Evolutionary conservation across 2,329 filamentous ascomycete species (phyloP).

Genomic region (Arthrobotrys sphaeroides): DNA sequence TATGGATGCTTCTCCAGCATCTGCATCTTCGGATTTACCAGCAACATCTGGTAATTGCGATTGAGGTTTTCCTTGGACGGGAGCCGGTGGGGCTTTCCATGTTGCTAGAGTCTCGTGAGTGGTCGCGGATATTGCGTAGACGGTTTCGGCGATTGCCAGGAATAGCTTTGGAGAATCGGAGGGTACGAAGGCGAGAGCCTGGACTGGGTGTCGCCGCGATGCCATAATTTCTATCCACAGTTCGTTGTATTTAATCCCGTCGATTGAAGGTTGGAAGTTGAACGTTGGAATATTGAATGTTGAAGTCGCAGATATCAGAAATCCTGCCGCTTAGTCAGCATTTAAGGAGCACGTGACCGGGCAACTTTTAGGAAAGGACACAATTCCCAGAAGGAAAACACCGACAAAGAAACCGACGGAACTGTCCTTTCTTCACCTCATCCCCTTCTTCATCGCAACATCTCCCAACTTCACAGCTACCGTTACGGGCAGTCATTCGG

Average conservation of each 20-base stretch:
- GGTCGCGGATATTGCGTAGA: conserved; percentile 26
- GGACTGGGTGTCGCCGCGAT: conserved; percentile 35
- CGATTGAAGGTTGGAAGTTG: neutral
- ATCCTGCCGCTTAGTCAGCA: conserved; percentile 35
- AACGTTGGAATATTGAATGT: neutral
- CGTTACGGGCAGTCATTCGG: neutral
- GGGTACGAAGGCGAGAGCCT: conserved; percentile 22
- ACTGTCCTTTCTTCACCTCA: conserved; percentile 6
- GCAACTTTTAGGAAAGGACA: conserved; percentile 48
- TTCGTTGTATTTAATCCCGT: no score
- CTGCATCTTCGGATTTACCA: neutral
- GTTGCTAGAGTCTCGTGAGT: conserved; percentile 28
- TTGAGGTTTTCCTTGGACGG: conserved; percentile 26
- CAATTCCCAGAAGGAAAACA: conserved; percentile 40
- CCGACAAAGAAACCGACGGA: conserved; percentile 19
- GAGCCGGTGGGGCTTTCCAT: conserved; percentile 41
- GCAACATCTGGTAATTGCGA: neutral
- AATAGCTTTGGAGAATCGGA: conserved; percentile 24
- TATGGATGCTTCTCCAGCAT: conserved; percentile 11
- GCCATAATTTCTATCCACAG: no score
- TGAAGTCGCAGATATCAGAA: neutral
- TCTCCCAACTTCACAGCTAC: neutral
- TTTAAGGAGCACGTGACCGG: conserved; percentile 19
- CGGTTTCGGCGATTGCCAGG: conserved; percentile 35
- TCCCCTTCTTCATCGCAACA: neutral